These are phyloP conservation scores for Ceratobasidium sp. DNA, from an alignment of 1,284 basidiomycete species.

Conservation along the genomic window DNA sequence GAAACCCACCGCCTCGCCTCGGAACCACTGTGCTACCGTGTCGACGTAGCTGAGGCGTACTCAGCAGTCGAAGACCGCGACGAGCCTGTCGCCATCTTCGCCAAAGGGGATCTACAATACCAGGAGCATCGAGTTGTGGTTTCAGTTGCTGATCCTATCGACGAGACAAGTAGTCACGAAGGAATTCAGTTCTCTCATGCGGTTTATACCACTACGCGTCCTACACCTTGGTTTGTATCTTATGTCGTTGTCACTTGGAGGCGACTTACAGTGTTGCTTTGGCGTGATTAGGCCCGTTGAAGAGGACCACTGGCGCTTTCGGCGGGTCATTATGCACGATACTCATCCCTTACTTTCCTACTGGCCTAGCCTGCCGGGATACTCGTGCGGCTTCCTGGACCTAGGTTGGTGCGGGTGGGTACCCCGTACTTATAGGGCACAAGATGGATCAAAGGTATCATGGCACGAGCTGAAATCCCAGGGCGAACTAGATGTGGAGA, in stretches of 20 bases:
- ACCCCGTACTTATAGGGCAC: background rate
- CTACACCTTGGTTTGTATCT: slow-evolving; percentile 12
- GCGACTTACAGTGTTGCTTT: background rate
- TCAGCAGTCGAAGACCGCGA: slow-evolving; percentile 7
- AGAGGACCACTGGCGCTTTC: slow-evolving; percentile 7
- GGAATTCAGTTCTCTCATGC: slow-evolving; percentile 24
- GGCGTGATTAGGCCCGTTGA: background rate
- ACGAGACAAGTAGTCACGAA: background rate
- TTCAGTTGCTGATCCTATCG: slow-evolving; percentile 9
- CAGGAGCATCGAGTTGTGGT: slow-evolving; percentile 9
- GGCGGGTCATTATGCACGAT: slow-evolving; percentile 14
- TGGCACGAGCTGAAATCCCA: slow-evolving; percentile 6
- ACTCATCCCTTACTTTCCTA: slow-evolving; percentile 24
- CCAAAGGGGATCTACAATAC: background rate
- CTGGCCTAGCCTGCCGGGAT: background rate
- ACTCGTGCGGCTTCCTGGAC: background rate
- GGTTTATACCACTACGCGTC: slow-evolving; percentile 1
- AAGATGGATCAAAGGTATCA: slow-evolving; percentile 5
- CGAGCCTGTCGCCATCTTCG: slow-evolving; percentile 6
- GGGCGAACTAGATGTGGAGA: background rate
- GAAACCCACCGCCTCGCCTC: background rate
- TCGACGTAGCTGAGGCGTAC: slow-evolving; percentile 1
- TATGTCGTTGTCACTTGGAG: background rate
- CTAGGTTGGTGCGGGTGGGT: background rate
- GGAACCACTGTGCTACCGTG: background rate